Conservation (phyloP, 2,329 filamentous ascomycete species). For the Aquanectria penicillioides region DNA sequence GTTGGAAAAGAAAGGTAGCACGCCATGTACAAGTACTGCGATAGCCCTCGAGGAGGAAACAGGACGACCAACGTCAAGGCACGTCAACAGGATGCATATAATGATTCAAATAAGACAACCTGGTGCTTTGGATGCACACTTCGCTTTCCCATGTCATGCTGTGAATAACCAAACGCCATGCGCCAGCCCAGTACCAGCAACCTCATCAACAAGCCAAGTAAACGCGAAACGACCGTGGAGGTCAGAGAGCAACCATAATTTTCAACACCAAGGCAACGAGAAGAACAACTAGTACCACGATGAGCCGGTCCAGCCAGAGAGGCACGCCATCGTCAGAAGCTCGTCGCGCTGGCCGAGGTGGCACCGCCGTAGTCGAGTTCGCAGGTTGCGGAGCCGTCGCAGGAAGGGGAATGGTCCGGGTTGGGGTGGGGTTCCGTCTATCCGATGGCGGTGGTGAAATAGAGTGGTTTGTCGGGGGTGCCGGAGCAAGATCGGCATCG, state of each 20-base stretch:
- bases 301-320: slow-evolving; percentile 83
- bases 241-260: slow-evolving; percentile 52
- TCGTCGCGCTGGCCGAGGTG: slow-evolving; percentile 32
- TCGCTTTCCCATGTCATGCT: slow-evolving; percentile 24
- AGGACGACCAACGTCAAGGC: neutral
- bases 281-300: slow-evolving; percentile 76
- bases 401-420: slow-evolving; percentile 22
- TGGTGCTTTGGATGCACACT: slow-evolving; percentile 38
- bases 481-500: slow-evolving; percentile 1
- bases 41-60: slow-evolving; percentile 10
- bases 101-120: neutral
- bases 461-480: neutral
- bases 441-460: slow-evolving; percentile 18
- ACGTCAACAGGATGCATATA: neutral
- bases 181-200: slow-evolving; percentile 1
- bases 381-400: slow-evolving; percentile 10
- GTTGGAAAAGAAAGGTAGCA: neutral
- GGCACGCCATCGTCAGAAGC: slow-evolving; percentile 62
- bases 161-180: slow-evolving; percentile 4
- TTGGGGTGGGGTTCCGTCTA: slow-evolving; percentile 26
- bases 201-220: slow-evolving; percentile 14
- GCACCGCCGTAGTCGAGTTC: slow-evolving; percentile 13
- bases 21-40: slow-evolving; percentile 15
- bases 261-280: slow-evolving; percentile 76
- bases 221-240: too few relatives aligned